Evolutionary conservation across 305 asterid genomes (phyloP), one percentile per base, ranked within the genome.

Genomic region (Fraxinus sp.): DNA sequence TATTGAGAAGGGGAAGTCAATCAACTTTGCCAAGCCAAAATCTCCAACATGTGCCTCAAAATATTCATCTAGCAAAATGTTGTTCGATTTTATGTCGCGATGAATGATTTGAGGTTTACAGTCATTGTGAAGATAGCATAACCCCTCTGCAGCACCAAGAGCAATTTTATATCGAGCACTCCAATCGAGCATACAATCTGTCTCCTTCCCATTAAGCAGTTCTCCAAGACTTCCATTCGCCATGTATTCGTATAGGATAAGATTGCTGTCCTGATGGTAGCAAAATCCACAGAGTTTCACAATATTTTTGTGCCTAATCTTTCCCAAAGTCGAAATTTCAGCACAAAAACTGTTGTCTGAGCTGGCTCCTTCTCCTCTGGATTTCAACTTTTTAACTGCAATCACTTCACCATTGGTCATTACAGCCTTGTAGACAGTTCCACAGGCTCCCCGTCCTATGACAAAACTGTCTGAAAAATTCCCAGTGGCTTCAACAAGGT

Each of bases 161-260:
- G 95, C 97, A 28, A 94, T 93, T 73, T 87, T 90, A 20, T 94
- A 94, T 13, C 97, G 88, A 3, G 87, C 84, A 57, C 90, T 85
- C 98, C 98, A 94, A 78, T 90, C 92, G 8, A 94, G 87, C 81
- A 87, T 28, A 7, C 88, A n/a, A 0, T 86, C 88, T 2, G 76
- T 84, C 85, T 86, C 87, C 14, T 90, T 84, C 33, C 90, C 90
- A 13, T 89, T 96, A 16, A 94, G 90, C 14, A 88, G 66, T 68
- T 94, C 98, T 20, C 98, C 98, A 1, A 94, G 90, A 87, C 98
- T 94, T 36, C 98, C 98, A 46, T 92, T 93, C n/a, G 78, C 88
- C 98, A 94, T 91, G 85, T 91, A 94, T 88, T 94, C 93, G 13
- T 94, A 94, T 82, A 94, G 78, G 32, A 94, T 91, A 49, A 93